Conservation (phyloP, 2,329 filamentous ascomycete genomes). For the Penicillium freii region DNA sequence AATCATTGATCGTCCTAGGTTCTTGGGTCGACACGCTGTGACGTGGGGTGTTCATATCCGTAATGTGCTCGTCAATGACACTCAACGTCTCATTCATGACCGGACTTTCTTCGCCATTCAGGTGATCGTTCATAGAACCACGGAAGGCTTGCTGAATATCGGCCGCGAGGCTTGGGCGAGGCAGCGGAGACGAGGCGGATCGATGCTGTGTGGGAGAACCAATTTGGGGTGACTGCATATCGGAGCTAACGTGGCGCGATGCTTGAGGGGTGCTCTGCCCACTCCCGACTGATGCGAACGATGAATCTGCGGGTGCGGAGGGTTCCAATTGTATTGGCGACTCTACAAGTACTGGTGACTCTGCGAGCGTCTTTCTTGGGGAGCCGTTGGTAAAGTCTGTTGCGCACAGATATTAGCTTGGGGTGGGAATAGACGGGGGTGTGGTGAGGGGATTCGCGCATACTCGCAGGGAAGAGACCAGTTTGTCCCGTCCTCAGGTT, state of each 20-base stretch:
- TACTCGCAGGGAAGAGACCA: constrained; percentile 52
- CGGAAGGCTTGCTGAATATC: constrained; percentile 47
- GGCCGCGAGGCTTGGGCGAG: constrained; percentile 35
- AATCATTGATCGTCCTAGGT: constrained; percentile 64
- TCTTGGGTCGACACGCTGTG: constrained; percentile 53
- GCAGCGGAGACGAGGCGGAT: constrained; percentile 38
- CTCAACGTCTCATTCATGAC: constrained; percentile 93
- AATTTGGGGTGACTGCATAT: constrained; percentile 25
- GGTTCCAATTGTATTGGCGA: constrained; percentile 17
- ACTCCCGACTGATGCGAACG: constrained; percentile 29
- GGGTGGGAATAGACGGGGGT: not conserved
- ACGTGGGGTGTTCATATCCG: constrained; percentile 68
- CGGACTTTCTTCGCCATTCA: constrained; percentile 61
- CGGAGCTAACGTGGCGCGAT: constrained; percentile 39
- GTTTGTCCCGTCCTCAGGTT: constrained; percentile 43
- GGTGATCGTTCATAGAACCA: constrained; percentile 51
- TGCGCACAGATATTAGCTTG: not conserved
- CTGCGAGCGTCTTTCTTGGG: constrained; percentile 3
- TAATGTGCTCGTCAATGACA: constrained; percentile 96
- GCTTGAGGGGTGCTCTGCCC: constrained; percentile 42
- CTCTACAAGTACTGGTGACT: constrained; percentile 10
- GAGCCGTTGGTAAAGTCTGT: constrained; percentile 20
- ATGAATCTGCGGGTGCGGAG: constrained; percentile 18
- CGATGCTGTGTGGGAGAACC: constrained; percentile 31
- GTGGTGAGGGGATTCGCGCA: constrained; percentile 6